Evolutionary conservation across 202 grass and related monocot species (phyloP), one percentile per base, ranked within the genome.

Genomic region (Setaria viridis): DNA sequence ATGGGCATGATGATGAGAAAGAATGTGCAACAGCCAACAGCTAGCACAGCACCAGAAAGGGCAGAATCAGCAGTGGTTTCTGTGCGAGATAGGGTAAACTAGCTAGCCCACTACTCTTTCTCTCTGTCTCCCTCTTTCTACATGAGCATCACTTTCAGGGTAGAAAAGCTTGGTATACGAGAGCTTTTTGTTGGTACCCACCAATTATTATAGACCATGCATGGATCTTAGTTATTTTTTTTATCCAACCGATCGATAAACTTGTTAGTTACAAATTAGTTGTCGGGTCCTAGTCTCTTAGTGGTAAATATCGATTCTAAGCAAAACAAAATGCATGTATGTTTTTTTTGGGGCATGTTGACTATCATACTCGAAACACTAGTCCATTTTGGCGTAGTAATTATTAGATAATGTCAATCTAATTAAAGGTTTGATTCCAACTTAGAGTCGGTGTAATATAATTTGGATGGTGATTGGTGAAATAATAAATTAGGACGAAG

Each of bases 21-120:
- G 59, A 64, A 81, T 17, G 47, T 55, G 49, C 17, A 74, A 75
- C 78, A 39, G 69, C 16, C 21, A 74, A 74, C 62, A 50, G 70
- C 76, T 20, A 81, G 60, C 3, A 11, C 69, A 57, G 35, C 85
- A 75, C 50, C 41, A 69, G 62, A 69, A 67, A 82, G 19, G 71
- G 19, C 13, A 82, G 79, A 77, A 87, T 82, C 79, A 77, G 15
- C 63, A 32, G 41, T 70, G 79, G 50, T 82, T 87, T 82, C 59
- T 75, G 60, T 66, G 35, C 35, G 13, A 59, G 70, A 82, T 65
- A 55, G 15, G 46, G 34, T 19, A 41, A 72, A 70, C 15, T 76
- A 49, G 43, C 25, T 25, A 25, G 0, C 2, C 2, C 56, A 25
- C 25, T 25, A 25, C 32, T 49, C 11, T 62, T 62, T 69, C 4